Evolutionary conservation across 306 rosid species (phyloP).

Genomic region (Vigna mungo): DNA sequence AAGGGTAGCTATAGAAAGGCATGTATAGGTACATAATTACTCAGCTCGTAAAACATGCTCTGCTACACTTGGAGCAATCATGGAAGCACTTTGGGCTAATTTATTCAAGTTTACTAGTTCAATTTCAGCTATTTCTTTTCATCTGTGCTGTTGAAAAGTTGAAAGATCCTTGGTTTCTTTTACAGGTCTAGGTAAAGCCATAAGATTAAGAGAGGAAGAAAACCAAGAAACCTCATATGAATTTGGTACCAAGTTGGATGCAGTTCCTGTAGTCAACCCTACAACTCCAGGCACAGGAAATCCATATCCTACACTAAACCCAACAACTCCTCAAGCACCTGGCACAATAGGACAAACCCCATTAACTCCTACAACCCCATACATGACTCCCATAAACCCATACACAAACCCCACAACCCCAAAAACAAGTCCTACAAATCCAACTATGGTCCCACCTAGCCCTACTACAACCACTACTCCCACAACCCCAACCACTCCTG

Average conservation of each 20-base stretch:
- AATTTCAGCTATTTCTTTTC: neutral
- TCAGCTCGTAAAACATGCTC: neutral
- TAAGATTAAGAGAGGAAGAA: constrained; percentile 50
- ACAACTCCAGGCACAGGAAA: constrained; percentile 66
- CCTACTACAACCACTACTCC: constrained; percentile 30
- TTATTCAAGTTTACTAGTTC: constrained; percentile 15
- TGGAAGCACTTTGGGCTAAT: neutral
- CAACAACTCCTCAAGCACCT: constrained; percentile 62
- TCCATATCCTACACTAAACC: constrained; percentile 56
- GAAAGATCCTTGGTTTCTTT: constrained; percentile 44
- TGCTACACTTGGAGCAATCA: constrained; percentile 28
- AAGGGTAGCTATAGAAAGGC: constrained; percentile 24
- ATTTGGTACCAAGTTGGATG: constrained; percentile 53
- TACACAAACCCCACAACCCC: constrained; percentile 39
- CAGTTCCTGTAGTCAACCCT: constrained; percentile 77
- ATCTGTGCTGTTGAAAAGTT: constrained; percentile 19
- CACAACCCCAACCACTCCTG: constrained; percentile 34
- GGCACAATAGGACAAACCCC: constrained; percentile 49
- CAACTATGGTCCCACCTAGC: constrained; percentile 42
- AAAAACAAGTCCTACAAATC: constrained; percentile 45
- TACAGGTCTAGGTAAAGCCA: constrained; percentile 67
- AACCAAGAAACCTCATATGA: constrained; percentile 52
- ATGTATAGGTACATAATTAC: neutral
- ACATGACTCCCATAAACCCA: constrained; percentile 33
- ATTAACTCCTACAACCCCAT: constrained; percentile 40